Evolutionary conservation across 306 rosid species (phyloP), one percentile per base, ranked within the genome.

Genomic region (Biancaea sappan): DNA sequence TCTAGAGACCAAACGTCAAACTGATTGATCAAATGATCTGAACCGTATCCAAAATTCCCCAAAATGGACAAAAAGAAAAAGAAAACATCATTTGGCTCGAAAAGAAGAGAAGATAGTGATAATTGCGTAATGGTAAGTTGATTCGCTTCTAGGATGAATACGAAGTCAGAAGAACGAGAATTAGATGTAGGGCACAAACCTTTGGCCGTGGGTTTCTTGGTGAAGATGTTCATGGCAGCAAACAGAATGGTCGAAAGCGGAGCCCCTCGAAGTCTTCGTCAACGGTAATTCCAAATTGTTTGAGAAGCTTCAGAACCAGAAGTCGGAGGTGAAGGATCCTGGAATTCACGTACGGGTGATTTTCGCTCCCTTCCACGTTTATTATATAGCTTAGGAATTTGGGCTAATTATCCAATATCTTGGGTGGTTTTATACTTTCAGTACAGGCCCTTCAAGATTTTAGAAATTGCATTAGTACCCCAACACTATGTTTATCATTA

Each of bases 191-290:
- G 76, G 75, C 24, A 62, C 74, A 63, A 80, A 95, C 98, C 99
- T 92, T 92, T 95, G 77, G 96, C 88, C 28, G 88, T 90, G 81
- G 99, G 97, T 83, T 95, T 92, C 90, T 92, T 95, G 59, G 86
- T 22, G 89, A 95, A 92, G 77, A 95, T 77, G 82, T 88, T 95
- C 99, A 95, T 94, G 83, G 77, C 43, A 58, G 37, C 60, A 48
- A 4, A 7, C 22, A 32, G 38, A 66, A 64, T 6, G 70, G 46
- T 65, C 22, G 44, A 44, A 73, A 63, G 62, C 72, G 40, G 57
- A 31, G 61, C 46, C 14, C 54, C 28, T 44, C 56, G 5, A 25
- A 37, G 53, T 52, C 56, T 75, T 62, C 48, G 48, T 54, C 73
- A 26, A 68, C 21, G 28, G 21, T 34, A 53, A 37, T 22, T 71